Evolutionary conservation across 768 basidiomycete species (phyloP).

Genomic region (Amanita phalloides): DNA sequence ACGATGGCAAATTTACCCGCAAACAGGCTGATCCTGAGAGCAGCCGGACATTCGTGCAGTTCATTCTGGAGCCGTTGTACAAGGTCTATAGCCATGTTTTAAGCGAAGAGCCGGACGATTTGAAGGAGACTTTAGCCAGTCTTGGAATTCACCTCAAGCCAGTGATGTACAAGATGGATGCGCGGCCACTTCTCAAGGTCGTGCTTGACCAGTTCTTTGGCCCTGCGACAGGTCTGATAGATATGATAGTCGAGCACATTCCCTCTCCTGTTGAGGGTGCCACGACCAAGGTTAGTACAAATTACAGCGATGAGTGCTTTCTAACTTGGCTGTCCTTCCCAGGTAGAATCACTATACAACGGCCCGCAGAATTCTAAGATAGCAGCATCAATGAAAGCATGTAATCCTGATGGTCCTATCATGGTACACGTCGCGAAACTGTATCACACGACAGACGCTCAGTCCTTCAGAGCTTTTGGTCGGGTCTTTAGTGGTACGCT

Average conservation of each 20-base stretch:
- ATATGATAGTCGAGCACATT: slow-evolving; percentile 84
- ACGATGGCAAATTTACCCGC: slow-evolving; percentile 80
- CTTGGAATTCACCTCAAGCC: slow-evolving; percentile 85
- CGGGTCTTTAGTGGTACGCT: slow-evolving; percentile 90
- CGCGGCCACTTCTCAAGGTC: slow-evolving; percentile 86
- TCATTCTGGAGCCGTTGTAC: slow-evolving; percentile 93
- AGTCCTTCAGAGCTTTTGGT: slow-evolving; percentile 93
- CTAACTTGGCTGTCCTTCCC: neutral
- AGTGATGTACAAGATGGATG: slow-evolving; percentile 97
- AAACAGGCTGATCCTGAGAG: slow-evolving; percentile 74
- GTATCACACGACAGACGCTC: slow-evolving; percentile 94
- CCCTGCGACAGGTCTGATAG: slow-evolving; percentile 77
- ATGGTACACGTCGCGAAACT: slow-evolving; percentile 93
- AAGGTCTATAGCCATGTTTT: slow-evolving; percentile 94
- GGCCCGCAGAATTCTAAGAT: slow-evolving; percentile 80
- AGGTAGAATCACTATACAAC: slow-evolving; percentile 81
- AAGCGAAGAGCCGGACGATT: slow-evolving; percentile 84
- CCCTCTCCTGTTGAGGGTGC: slow-evolving; percentile 67
- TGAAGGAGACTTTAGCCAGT: slow-evolving; percentile 66
- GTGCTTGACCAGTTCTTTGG: slow-evolving; percentile 97
- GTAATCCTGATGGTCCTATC: slow-evolving; percentile 76
- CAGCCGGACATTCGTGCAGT: slow-evolving; percentile 85
- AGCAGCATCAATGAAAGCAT: slow-evolving; percentile 70
- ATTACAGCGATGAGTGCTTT: neutral
- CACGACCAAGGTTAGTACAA: slow-evolving; percentile 42